Evolutionary conservation across 179 eudicot genomes (phyloP).

Genomic region (Silene noctiflora): DNA sequence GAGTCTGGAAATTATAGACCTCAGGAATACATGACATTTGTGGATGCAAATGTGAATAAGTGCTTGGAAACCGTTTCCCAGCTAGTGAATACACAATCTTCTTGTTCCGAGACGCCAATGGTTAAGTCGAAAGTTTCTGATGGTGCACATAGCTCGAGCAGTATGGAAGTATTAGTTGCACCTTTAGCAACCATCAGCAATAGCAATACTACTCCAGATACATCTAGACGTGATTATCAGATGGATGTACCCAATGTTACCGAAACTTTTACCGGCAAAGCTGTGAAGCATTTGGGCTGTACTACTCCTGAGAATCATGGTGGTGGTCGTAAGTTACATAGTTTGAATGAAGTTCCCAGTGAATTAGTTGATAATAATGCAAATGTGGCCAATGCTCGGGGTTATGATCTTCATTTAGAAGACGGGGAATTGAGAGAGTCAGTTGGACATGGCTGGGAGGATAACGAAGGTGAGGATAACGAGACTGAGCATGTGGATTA

Average conservation of each 20-base stretch:
- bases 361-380: slow-evolving; percentile 23
- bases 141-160: slow-evolving; percentile 13
- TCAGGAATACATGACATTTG: not conserved
- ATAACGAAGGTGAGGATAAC: slow-evolving; percentile 39
- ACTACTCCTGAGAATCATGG: not conserved
- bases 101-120: not conserved
- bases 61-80: not conserved
- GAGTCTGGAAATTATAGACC: not conserved
- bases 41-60: not conserved
- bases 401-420: slow-evolving; percentile 69
- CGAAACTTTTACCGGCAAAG: not conserved
- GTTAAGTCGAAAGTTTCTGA: not conserved
- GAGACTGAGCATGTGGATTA: slow-evolving; percentile 60
- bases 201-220: not conserved
- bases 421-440: slow-evolving; percentile 79
- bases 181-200: not conserved
- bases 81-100: not conserved
- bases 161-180: slow-evolving; percentile 3
- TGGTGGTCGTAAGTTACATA: slow-evolving; percentile 18
- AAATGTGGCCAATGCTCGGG: slow-evolving; percentile 29
- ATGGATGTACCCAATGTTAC: not conserved
- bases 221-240: not conserved
- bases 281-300: not conserved
- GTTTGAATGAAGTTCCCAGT: slow-evolving; percentile 33
- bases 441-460: slow-evolving; percentile 44